Percentiles rank a stretch among this genome's conserved stretches.
These are phyloP conservation scores for Agrocybe pediades DNA, from an alignment of 768 basidiomycete genomes.

Conservation along the genomic window DNA sequence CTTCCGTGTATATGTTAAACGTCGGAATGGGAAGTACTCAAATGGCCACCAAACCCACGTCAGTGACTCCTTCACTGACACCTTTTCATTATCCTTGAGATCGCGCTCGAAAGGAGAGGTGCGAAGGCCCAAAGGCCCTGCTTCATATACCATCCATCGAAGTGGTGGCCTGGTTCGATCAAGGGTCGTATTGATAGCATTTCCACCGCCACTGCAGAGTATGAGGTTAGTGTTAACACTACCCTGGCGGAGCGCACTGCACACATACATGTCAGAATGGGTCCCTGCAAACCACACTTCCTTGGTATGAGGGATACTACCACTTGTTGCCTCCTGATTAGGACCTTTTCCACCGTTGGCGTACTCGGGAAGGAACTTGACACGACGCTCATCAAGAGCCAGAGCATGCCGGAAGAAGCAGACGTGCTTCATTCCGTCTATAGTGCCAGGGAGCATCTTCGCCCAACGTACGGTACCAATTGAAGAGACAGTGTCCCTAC, in stretches of 20 bases:
- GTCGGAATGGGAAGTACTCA: slow-evolving; percentile 10
- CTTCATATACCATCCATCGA: slow-evolving; percentile 26
- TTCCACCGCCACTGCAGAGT: slow-evolving; percentile 19
- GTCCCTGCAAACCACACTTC: not conserved
- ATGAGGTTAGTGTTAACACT: not conserved
- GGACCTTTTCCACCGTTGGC: slow-evolving; percentile 7
- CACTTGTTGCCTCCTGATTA: not conserved
- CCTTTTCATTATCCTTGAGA: not conserved
- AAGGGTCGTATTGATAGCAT: slow-evolving; percentile 16
- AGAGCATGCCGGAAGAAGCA: slow-evolving; percentile 36
- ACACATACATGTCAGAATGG: not conserved
- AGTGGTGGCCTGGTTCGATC: slow-evolving; percentile 18
- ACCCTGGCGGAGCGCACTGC: not conserved
- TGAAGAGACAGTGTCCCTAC: slow-evolving; percentile 36
- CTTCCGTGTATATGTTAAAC: not conserved
- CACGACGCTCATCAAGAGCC: slow-evolving; percentile 35
- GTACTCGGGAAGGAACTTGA: slow-evolving; percentile 34
- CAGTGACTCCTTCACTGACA: slow-evolving; percentile 18
- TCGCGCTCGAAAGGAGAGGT: slow-evolving; percentile 11
- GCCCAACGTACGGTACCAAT: slow-evolving; percentile 24
- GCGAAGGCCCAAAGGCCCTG: slow-evolving; percentile 16
- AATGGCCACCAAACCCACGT: slow-evolving; percentile 15
- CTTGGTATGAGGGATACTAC: not conserved
- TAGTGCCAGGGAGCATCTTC: slow-evolving; percentile 17
- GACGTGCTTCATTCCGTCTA: slow-evolving; percentile 24